These are phyloP conservation scores for Penicillium macrosclerotiorum DNA, from an alignment of 495 filamentous ascomycete genomes.

Conservation along the genomic window DNA sequence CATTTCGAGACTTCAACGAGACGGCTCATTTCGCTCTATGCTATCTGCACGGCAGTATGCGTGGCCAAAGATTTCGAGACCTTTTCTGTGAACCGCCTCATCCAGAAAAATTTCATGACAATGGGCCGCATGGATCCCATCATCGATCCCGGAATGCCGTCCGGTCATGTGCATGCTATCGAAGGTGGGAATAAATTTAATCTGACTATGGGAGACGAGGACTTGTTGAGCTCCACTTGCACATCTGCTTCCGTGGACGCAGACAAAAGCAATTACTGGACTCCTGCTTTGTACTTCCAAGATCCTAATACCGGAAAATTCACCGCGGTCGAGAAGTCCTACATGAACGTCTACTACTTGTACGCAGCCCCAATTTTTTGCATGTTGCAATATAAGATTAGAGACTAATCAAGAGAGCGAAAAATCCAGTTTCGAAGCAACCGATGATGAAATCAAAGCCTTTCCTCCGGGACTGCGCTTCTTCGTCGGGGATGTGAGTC, in stretches of 20 bases:
- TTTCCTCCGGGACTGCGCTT: constrained; percentile 76
- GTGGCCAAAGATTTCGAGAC: too few relatives aligned
- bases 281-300: constrained; percentile 65
- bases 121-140: too few relatives aligned
- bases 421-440: constrained; percentile 51
- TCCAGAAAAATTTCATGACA: too few relatives aligned
- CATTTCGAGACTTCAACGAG: too few relatives aligned
- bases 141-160: constrained; percentile 52
- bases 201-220: constrained; percentile 57
- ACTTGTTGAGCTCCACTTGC: constrained; percentile 59
- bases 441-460: constrained; percentile 57
- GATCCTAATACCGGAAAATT: constrained; percentile 59
- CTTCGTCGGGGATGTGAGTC: constrained; percentile 60
- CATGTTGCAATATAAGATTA: not conserved
- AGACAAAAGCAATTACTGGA: constrained; percentile 80
- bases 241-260: constrained; percentile 62
- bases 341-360: constrained; percentile 73
- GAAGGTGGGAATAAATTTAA: constrained; percentile 74
- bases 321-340: constrained; percentile 64
- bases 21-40: too few relatives aligned
- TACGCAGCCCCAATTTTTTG: constrained; percentile 26
- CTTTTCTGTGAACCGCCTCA: too few relatives aligned
- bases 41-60: too few relatives aligned
- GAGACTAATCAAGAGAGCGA: constrained; percentile 28
- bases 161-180: constrained; percentile 72